phyloP scores from a whole-genome alignment of 345 rosid species.

The Linum trigynum region DNA sequence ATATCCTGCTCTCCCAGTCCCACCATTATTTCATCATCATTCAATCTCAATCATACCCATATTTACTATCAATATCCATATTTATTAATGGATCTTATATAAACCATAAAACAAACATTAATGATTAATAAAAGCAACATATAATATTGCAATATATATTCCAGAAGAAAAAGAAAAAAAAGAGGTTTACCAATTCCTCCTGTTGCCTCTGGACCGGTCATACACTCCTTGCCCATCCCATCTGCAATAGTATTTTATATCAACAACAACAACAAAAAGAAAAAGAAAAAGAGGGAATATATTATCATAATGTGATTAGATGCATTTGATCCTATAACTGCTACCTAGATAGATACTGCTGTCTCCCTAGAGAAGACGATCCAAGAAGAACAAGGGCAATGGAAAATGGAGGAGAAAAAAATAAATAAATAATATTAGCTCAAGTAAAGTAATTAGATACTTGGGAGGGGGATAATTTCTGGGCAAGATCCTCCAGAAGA shows the following conservation, averaged over 20 bases:
- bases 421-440: neutral
- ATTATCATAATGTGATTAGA: neutral
- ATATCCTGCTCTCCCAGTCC: constrained; percentile 59
- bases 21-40: neutral
- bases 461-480: constrained; percentile 98
- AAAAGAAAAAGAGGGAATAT: constrained; percentile 7
- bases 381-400: too few species aligned
- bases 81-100: neutral
- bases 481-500: constrained; percentile 98
- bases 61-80: neutral
- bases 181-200: constrained; percentile 81
- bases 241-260: constrained; percentile 21
- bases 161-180: neutral
- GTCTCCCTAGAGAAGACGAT: too few species aligned
- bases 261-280: neutral
- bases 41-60: neutral
- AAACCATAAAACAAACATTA: neutral
- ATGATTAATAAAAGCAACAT: neutral
- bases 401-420: too few species aligned
- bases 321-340: neutral
- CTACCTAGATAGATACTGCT: too few species aligned
- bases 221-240: constrained; percentile 95
- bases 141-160: too few species aligned
- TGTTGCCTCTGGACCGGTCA: constrained; percentile 95
- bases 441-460: constrained; percentile 31